These are phyloP conservation scores for Albugo candida DNA, from an alignment of 352 stramenopile species.

Conservation along the genomic window DNA sequence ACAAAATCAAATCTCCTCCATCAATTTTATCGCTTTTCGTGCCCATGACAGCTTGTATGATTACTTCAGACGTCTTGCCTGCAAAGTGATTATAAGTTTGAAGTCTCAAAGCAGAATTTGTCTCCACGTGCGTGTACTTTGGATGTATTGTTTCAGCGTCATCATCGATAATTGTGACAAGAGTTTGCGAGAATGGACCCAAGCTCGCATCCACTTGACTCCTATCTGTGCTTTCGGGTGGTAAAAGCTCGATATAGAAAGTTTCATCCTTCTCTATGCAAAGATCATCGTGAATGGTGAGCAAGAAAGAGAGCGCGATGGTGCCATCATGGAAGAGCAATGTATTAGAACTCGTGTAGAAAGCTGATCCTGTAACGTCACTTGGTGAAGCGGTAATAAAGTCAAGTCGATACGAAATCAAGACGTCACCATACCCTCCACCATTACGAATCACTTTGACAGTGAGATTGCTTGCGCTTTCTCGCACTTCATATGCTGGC, in stretches of 20 bases:
- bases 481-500: slow-evolving; percentile 62
- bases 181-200: slow-evolving; percentile 34
- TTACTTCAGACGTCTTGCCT: slow-evolving; percentile 22
- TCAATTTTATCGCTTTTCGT: slow-evolving; percentile 9
- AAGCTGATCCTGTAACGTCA: slow-evolving; percentile 71
- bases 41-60: slow-evolving; percentile 32
- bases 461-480: slow-evolving; percentile 46
- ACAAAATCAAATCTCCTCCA: slow-evolving; percentile 13
- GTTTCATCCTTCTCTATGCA: slow-evolving; percentile 38
- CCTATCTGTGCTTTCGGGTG: slow-evolving; percentile 10
- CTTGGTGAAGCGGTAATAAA: slow-evolving; percentile 49
- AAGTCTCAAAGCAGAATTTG: too few species aligned
- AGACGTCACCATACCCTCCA: slow-evolving; percentile 57
- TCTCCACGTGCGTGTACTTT: background rate
- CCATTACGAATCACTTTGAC: slow-evolving; percentile 75
- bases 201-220: slow-evolving; percentile 13
- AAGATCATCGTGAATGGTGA: slow-evolving; percentile 86
- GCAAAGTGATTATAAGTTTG: slow-evolving; percentile 10
- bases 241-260: slow-evolving; percentile 33
- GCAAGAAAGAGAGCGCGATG: slow-evolving; percentile 68
- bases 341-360: slow-evolving; percentile 69
- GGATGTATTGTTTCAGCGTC: slow-evolving; percentile 21
- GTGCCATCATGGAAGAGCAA: slow-evolving; percentile 67
- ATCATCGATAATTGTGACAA: slow-evolving; percentile 59
- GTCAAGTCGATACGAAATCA: slow-evolving; percentile 66